These are phyloP conservation scores for Exserohilum turcica DNA, from an alignment of 2,329 filamentous ascomycete species.

Conservation along the genomic window DNA sequence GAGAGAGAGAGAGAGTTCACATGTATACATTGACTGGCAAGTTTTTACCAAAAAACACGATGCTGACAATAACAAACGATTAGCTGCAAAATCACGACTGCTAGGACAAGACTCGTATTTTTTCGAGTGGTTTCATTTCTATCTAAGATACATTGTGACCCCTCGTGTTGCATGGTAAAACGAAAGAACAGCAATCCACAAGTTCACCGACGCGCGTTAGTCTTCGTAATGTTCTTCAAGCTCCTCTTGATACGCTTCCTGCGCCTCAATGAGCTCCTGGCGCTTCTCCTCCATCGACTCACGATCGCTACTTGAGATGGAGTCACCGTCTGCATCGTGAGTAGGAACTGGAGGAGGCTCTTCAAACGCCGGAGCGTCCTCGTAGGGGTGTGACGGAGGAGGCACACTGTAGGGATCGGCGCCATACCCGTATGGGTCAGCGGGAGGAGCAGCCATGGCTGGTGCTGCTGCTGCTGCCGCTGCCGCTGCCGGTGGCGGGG, in stretches of 20 bases:
- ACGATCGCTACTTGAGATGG: slow-evolving; percentile 45
- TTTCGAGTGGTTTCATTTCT: too few species aligned
- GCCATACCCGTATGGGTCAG: slow-evolving; percentile 19
- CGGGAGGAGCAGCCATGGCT: slow-evolving; percentile 22
- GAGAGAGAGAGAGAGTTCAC: too few species aligned
- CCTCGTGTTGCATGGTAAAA: not conserved
- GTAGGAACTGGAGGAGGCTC: slow-evolving; percentile 45
- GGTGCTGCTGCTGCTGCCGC: slow-evolving; percentile 16
- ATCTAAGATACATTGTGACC: too few species aligned
- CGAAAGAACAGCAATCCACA: not conserved
- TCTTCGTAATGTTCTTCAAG: slow-evolving; percentile 42
- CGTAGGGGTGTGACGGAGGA: slow-evolving; percentile 23
- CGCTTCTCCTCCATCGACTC: slow-evolving; percentile 58
- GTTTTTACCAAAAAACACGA: too few species aligned
- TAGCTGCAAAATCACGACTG: too few species aligned
- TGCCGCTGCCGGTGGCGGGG: slow-evolving; percentile 24
- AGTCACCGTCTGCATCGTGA: slow-evolving; percentile 51
- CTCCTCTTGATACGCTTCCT: slow-evolving; percentile 58
- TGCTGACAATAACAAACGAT: too few species aligned
- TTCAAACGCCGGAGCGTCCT: slow-evolving; percentile 21
- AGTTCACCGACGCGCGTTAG: not conserved
- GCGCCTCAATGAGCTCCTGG: slow-evolving; percentile 60
- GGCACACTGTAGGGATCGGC: slow-evolving; percentile 20
- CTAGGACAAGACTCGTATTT: too few species aligned
- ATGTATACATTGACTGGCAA: too few species aligned